These are phyloP conservation scores for Phaeosphaeriaceae sp. DNA, from an alignment of 2,329 filamentous ascomycete genomes.

Conservation along the genomic window DNA sequence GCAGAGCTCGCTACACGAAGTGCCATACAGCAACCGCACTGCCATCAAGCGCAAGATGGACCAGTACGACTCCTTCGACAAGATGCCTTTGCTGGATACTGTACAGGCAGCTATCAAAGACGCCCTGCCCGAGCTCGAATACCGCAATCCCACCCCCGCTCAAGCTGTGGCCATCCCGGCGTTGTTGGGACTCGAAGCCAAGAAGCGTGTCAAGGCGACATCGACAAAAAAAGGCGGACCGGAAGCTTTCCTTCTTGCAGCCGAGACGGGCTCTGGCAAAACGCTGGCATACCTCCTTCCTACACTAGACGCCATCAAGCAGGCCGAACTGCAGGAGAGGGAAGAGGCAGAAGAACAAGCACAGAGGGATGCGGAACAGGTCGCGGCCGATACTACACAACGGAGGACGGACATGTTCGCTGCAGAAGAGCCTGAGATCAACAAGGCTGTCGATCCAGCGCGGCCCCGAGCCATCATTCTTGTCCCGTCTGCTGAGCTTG, in stretches of 20 bases:
- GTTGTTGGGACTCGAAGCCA: slow-evolving; percentile 67
- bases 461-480: slow-evolving; percentile 85
- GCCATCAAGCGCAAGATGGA: slow-evolving; percentile 67
- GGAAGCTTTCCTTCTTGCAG: slow-evolving; percentile 81
- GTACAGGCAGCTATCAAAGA: slow-evolving; percentile 79
- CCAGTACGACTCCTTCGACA: slow-evolving; percentile 78
- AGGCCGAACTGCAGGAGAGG: slow-evolving; percentile 65
- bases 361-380: slow-evolving; percentile 60
- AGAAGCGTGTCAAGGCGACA: slow-evolving; percentile 34
- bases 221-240: slow-evolving; percentile 49
- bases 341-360: slow-evolving; percentile 56
- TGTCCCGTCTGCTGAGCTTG: slow-evolving; percentile 90
- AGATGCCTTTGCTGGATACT: slow-evolving; percentile 76
- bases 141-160: slow-evolving; percentile 84
- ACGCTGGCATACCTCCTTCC: slow-evolving; percentile 92
- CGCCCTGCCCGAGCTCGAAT: slow-evolving; percentile 75
- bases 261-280: slow-evolving; percentile 97
- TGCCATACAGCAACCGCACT: slow-evolving; percentile 76
- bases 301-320: slow-evolving; percentile 83
- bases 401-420: slow-evolving; percentile 62
- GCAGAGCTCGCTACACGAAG: slow-evolving; percentile 78
- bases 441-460: slow-evolving; percentile 71
- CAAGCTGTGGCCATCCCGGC: slow-evolving; percentile 88
- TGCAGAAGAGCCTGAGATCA: slow-evolving; percentile 63
- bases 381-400: slow-evolving; percentile 33